Evolutionary conservation across 2,329 filamentous ascomycete genomes (phyloP).

Genomic region (Colletotrichum sansevieriae): DNA sequence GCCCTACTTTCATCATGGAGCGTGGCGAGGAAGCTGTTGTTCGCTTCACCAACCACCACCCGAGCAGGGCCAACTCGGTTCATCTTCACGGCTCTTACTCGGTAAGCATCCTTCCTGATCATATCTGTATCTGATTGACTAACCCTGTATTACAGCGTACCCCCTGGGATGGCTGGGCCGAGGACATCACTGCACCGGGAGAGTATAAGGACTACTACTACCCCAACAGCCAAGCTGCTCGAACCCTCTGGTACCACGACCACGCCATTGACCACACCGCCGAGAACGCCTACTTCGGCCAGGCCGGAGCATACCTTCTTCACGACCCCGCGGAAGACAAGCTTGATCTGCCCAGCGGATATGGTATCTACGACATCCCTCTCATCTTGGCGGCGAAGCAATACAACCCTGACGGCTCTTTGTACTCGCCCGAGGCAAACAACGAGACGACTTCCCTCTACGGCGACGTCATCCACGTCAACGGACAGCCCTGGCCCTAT

Average conservation of each 20-base stretch:
- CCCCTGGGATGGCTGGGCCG: constrained; percentile 63
- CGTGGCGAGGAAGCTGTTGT: constrained; percentile 62
- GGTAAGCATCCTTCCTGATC: constrained; percentile 24
- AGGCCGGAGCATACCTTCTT: constrained; percentile 64
- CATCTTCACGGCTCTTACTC: constrained; percentile 65
- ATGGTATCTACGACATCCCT: constrained; percentile 60
- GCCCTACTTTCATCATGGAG: constrained; percentile 61
- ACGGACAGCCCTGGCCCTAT: constrained; percentile 67
- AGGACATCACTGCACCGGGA: constrained; percentile 59
- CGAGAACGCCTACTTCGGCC: constrained; percentile 65
- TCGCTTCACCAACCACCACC: constrained; percentile 60
- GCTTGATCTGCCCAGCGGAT: constrained; percentile 57
- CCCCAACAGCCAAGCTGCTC: constrained; percentile 62
- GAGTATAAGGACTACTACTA: constrained; percentile 70
- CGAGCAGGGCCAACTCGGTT: constrained; percentile 53
- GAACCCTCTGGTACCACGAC: constrained; percentile 66
- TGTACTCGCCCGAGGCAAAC: constrained; percentile 51
- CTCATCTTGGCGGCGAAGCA: constrained; percentile 58
- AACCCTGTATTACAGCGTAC: constrained; percentile 47
- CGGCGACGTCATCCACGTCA: constrained; percentile 67
- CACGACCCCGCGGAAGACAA: constrained; percentile 58
- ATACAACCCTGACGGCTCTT: constrained; percentile 59
- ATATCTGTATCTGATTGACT: neutral
- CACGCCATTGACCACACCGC: constrained; percentile 56
- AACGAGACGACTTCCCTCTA: constrained; percentile 58